phyloP scores from a whole-genome alignment of 345 rosid genomes.

The Excoecaria cochinchinensis region DNA sequence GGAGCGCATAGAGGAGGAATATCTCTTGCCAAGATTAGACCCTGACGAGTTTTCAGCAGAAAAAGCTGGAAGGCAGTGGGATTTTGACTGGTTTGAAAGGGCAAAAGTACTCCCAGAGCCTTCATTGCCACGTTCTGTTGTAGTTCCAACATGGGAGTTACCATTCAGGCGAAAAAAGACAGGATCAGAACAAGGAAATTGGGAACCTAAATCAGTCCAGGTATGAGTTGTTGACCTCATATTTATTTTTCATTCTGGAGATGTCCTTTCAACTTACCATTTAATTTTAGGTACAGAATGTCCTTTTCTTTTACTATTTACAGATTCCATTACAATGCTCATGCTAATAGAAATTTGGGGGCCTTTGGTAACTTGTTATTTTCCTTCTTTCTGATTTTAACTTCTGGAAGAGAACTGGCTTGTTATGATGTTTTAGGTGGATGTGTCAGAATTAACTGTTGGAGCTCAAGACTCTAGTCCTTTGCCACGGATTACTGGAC shows the following conservation, averaged over 20 bases:
- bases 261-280: neutral
- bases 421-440: conserved; percentile 66
- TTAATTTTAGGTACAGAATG: neutral
- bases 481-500: conserved; percentile 58
- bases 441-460: conserved; percentile 63
- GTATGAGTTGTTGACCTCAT: conserved; percentile 30
- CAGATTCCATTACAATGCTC: neutral
- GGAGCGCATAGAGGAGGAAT: conserved; percentile 81
- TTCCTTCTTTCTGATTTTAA: conserved; percentile 26
- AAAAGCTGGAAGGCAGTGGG: conserved; percentile 83
- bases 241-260: neutral
- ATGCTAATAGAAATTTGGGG: neutral
- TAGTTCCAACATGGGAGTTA: conserved; percentile 84
- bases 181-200: conserved; percentile 37
- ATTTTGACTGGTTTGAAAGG: conserved; percentile 88
- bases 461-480: conserved; percentile 67
- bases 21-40: conserved; percentile 74
- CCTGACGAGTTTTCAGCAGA: conserved; percentile 67
- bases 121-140: conserved; percentile 62
- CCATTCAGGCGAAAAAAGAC: conserved; percentile 61
- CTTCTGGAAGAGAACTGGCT: conserved; percentile 30
- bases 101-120: conserved; percentile 74
- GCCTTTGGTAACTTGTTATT: neutral
- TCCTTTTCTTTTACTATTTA: neutral
- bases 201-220: conserved; percentile 65